Conservation (phyloP, 1,139 yeast genomes). For the Kodamaea plutei region DNA sequence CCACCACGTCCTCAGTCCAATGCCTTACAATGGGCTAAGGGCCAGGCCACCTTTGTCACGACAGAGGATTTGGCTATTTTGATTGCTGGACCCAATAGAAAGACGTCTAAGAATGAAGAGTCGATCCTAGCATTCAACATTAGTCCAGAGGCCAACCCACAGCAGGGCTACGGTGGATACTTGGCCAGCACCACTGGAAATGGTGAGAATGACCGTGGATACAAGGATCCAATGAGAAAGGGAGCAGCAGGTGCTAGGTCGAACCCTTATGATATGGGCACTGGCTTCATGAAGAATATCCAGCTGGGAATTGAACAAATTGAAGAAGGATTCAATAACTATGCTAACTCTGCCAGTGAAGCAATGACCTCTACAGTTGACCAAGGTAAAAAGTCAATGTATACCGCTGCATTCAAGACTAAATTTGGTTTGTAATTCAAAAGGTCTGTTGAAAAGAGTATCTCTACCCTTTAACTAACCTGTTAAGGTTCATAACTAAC, state of each 20-base stretch:
- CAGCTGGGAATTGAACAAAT: constrained; percentile 51
- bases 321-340: constrained; percentile 55
- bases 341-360: constrained; percentile 54
- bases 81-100: constrained; percentile 59
- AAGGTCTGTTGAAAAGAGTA: not conserved
- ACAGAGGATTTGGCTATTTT: constrained; percentile 55
- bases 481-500: too few species aligned
- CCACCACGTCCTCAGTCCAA: constrained; percentile 82
- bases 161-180: constrained; percentile 24
- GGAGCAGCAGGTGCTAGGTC: constrained; percentile 17
- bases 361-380: constrained; percentile 50
- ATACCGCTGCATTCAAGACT: constrained; percentile 49
- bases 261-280: constrained; percentile 25
- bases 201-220: constrained; percentile 29
- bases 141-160: constrained; percentile 44
- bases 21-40: constrained; percentile 84
- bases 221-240: constrained; percentile 49
- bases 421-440: constrained; percentile 50
- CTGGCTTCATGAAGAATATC: constrained; percentile 44
- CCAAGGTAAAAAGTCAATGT: constrained; percentile 46
- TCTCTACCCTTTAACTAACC: not conserved
- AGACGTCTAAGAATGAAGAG: constrained; percentile 51
- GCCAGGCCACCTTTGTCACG: constrained; percentile 54
- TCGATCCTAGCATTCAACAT: constrained; percentile 54
- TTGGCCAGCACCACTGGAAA: constrained; percentile 6